Evolutionary conservation across 2,329 filamentous ascomycete genomes (phyloP).

Genomic region (Fusarium nodosum): DNA sequence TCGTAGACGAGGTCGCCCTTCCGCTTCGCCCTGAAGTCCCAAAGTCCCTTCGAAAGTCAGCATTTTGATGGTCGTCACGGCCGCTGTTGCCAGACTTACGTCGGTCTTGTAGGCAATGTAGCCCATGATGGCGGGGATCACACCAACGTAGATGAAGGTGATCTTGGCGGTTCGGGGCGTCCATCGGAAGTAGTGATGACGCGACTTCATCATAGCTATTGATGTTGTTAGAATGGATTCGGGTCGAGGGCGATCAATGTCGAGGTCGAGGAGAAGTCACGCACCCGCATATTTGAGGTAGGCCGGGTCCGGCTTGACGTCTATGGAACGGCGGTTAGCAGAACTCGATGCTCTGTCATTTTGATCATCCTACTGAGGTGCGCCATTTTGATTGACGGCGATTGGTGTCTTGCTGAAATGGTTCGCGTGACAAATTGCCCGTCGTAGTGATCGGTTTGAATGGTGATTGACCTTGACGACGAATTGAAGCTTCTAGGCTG

Average conservation of each 20-base stretch:
- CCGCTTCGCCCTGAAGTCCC: constrained; percentile 86
- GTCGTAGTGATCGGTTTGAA: constrained; percentile 46
- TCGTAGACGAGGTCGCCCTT: constrained; percentile 87
- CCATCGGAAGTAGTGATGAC: constrained; percentile 97
- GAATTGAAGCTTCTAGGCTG: constrained; percentile 45
- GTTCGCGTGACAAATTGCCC: constrained; percentile 44
- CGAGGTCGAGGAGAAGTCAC: constrained; percentile 46
- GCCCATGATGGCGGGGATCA: constrained; percentile 78
- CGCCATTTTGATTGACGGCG: constrained; percentile 55
- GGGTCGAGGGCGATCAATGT: constrained; percentile 13
- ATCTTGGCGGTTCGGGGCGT: constrained; percentile 85
- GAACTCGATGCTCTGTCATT: not conserved
- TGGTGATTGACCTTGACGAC: constrained; percentile 31
- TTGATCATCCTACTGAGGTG: constrained; percentile 54
- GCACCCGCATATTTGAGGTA: constrained; percentile 58
- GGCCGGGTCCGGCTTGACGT: constrained; percentile 60
- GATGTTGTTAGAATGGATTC: constrained; percentile 44
- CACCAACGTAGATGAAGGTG: constrained; percentile 80
- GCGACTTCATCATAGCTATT: constrained; percentile 83
- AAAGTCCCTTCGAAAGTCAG: constrained; percentile 78
- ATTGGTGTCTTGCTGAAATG: constrained; percentile 43
- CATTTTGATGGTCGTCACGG: not conserved
- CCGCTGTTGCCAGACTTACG: constrained; percentile 69
- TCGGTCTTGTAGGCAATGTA: constrained; percentile 84
- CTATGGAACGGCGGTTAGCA: constrained; percentile 51